Base-by-base conservation (phyloP, 176 grass and related monocot species). In the Cocos nucifera region DNA sequence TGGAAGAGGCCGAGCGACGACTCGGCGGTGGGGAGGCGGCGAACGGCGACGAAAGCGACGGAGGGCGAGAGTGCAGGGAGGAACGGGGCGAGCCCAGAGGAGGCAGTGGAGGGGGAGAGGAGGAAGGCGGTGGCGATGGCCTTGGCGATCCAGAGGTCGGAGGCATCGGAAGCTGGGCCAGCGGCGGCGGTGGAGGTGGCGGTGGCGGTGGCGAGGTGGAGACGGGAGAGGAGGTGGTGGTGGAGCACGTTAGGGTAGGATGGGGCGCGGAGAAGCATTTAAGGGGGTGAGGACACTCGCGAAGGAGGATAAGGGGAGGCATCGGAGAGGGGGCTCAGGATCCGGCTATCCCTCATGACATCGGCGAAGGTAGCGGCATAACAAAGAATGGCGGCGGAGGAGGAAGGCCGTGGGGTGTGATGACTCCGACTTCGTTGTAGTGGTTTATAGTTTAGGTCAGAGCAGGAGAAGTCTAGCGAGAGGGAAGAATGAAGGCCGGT, bases 81-180 rank as follows among this genome's bases (percentile, higher is more conserved):
- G 49, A 29, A 39, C 28, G 59, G 39, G 56, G 75, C 56, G 69
- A 67, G 19, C 58, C 68, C 28, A 1, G 66, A 6, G 49, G 71
- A 59, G 17, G 69, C 22, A 15, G 27, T 17, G 55, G 53, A 58
- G 2, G 65, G 65, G 17, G 26, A 54, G 65, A 54, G 24, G 17
- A 69, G 50, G 24, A 62, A 77, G 25, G 65, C 60, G 20, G 66
- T 76, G 64, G 39, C 15, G 12, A 76, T 35, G n/a, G 80, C 88
- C 63, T 96, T 96, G 26, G 91, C 78, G 62, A 96, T 85, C 91
- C 91, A 96, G 54, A 90, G 50, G 30, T 96, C 83, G 3, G 75
- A 28, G 10, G 69, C 21, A 35, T 69, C 51, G 51, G 51, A 27
- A n/a, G 17, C 35, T 9, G 10, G 0, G 35, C 32, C 4, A 1